Evolutionary conservation across 805 yeast species (phyloP).

Genomic region (Myxozyma mucilagina): DNA sequence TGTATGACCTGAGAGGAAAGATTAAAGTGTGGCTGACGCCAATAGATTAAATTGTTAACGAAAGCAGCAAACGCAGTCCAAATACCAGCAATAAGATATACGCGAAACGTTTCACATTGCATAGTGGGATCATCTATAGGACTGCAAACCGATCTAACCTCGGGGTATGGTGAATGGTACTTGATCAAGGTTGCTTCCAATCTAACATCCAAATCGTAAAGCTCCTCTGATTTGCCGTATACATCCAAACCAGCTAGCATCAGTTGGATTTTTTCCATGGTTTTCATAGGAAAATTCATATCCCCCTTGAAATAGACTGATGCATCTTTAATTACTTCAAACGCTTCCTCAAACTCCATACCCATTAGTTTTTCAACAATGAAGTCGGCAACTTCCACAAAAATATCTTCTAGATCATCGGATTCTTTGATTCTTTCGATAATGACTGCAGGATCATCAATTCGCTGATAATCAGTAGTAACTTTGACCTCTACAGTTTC

Average conservation of each 20-base stretch:
- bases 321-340: slow-evolving; percentile 30
- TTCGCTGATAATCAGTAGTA: too few relatives aligned
- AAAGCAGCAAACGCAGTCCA: slow-evolving; percentile 60
- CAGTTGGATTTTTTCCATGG: not conserved
- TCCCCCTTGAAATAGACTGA: slow-evolving; percentile 9
- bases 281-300: slow-evolving; percentile 14
- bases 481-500: too few relatives aligned
- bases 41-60: slow-evolving; percentile 58
- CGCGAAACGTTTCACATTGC: slow-evolving; percentile 14
- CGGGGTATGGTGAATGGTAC: slow-evolving; percentile 54
- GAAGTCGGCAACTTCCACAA: too few relatives aligned
- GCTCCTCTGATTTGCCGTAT: not conserved
- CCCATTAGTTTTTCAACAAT: not conserved
- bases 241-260: slow-evolving; percentile 3
- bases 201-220: slow-evolving; percentile 12
- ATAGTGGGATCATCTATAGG: slow-evolving; percentile 51
- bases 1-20: slow-evolving; percentile 64
- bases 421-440: too few relatives aligned
- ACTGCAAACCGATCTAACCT: slow-evolving; percentile 68
- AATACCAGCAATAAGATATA: slow-evolving; percentile 48
- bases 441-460: too few relatives aligned
- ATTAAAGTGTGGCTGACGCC: slow-evolving; percentile 57
- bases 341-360: slow-evolving; percentile 41
- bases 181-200: slow-evolving; percentile 18
- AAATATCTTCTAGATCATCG: too few relatives aligned